A percentile compares a stretch with the other conserved stretches of the same genome.
Conservation (phyloP, 805 yeast genomes). For the Sungouiozyma ichnusensis region DNA sequence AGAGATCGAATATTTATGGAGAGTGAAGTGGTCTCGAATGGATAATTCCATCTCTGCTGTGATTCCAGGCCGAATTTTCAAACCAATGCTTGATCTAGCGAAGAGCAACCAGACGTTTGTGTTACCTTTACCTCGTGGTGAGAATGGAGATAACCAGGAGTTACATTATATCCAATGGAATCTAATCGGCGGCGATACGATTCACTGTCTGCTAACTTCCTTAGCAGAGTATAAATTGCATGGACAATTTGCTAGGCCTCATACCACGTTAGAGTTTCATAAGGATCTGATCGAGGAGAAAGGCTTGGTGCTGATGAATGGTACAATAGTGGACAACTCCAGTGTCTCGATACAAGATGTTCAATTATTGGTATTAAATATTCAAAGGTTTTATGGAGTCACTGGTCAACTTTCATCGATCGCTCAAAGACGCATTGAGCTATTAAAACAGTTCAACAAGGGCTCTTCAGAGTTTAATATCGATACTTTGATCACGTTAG, state of each 20-base stretch:
- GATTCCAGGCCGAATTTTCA: conserved; percentile 46
- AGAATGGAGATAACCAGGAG: conserved; percentile 40
- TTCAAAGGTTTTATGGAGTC: conserved; percentile 80
- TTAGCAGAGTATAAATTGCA: conserved; percentile 87
- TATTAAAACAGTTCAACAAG: conserved; percentile 57
- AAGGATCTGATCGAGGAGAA: conserved; percentile 56
- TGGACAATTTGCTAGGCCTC: conserved; percentile 88
- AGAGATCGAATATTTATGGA: conserved; percentile 79
- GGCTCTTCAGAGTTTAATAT: conserved; percentile 61
- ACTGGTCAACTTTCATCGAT: conserved; percentile 34
- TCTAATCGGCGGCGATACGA: conserved; percentile 71
- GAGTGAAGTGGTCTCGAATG: conserved; percentile 63
- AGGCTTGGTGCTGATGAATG: conserved; percentile 72
- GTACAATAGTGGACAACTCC: conserved; percentile 64
- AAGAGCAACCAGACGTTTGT: conserved; percentile 71
- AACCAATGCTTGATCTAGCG: conserved; percentile 55
- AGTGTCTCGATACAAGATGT: conserved; percentile 63
- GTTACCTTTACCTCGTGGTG: conserved; percentile 73
- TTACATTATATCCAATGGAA: conserved; percentile 92
- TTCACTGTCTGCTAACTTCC: conserved; percentile 85
- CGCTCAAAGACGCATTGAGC: conserved; percentile 39
- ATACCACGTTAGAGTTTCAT: conserved; percentile 83
- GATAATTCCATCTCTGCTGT: conserved; percentile 57
- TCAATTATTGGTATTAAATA: conserved; percentile 60
- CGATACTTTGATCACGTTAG: conserved; percentile 57